A percentile compares a stretch with the other conserved stretches of the same genome.
phyloP scores from a whole-genome alignment of 768 basidiomycete species.

The Termitomyces sp. region DNA sequence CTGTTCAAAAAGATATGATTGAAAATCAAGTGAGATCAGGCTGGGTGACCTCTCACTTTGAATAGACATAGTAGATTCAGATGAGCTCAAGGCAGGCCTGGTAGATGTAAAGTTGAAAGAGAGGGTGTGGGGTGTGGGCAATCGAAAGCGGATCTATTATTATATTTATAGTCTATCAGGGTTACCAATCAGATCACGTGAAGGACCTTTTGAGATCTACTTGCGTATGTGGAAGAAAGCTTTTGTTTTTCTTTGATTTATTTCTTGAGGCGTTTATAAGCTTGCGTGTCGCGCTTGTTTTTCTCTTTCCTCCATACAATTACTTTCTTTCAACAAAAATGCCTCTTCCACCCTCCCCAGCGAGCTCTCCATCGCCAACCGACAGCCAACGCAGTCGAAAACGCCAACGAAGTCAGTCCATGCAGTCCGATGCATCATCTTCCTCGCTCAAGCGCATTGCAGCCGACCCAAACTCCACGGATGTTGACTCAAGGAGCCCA shows the following conservation, averaged over 20 bases:
- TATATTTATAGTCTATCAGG: not conserved
- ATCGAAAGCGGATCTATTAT: not conserved
- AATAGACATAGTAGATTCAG: slow-evolving; percentile 30
- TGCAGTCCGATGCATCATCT: slow-evolving; percentile 67
- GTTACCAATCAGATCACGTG: slow-evolving; percentile 10
- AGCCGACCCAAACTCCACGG: slow-evolving; percentile 57
- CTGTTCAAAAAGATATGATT: slow-evolving; percentile 14
- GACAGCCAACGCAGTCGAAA: slow-evolving; percentile 47
- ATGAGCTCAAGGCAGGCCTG: not conserved
- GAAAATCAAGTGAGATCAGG: not conserved
- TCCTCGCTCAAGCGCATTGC: slow-evolving; percentile 79
- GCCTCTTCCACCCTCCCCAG: slow-evolving; percentile 43
- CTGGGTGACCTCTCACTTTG: slow-evolving; percentile 25
- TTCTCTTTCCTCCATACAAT: slow-evolving; percentile 6
- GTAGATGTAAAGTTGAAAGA: not conserved
- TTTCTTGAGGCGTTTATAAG: slow-evolving; percentile 3
- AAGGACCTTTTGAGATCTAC: not conserved
- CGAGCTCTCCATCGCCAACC: slow-evolving; percentile 41
- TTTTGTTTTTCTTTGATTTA: slow-evolving; percentile 13
- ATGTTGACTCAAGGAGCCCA: slow-evolving; percentile 33
- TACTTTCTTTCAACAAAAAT: slow-evolving; percentile 25
- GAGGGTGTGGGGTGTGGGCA: not conserved
- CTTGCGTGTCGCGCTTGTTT: slow-evolving; percentile 11
- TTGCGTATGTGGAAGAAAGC: slow-evolving; percentile 5
- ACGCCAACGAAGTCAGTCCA: slow-evolving; percentile 71